phyloP scores from a whole-genome alignment of 257 asterid genomes.

The Ophiorrhiza pumila region DNA sequence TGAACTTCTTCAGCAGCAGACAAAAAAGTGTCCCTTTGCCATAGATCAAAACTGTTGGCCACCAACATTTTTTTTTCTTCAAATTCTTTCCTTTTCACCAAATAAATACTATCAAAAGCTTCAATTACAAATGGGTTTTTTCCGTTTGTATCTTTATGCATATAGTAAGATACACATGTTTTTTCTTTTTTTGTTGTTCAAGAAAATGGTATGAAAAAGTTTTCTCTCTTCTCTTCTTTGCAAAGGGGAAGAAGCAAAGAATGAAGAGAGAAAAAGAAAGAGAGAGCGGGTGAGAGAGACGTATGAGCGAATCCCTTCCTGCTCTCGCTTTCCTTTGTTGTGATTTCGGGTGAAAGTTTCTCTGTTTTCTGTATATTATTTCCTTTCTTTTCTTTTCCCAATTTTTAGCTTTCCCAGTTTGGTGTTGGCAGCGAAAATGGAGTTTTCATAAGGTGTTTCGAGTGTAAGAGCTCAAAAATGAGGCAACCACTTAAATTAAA shows the following conservation, averaged over 20 bases:
- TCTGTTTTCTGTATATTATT: not conserved
- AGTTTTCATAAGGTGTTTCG: not conserved
- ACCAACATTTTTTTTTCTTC: constrained; percentile 61
- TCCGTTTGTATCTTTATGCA: not conserved
- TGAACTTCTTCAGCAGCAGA: constrained; percentile 97
- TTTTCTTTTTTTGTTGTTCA: not conserved
- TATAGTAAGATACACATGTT: not conserved
- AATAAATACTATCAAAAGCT: constrained; percentile 17
- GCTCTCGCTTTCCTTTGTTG: constrained; percentile 14
- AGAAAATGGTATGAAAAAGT: constrained; percentile 15
- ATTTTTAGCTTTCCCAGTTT: not conserved
- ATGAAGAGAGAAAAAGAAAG: constrained; percentile 35
- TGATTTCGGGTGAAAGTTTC: constrained; percentile 4
- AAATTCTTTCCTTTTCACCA: constrained; percentile 19
- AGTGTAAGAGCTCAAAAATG: not conserved
- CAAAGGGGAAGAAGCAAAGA: constrained; percentile 45
- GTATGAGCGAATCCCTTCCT: constrained; percentile 38
- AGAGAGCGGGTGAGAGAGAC: constrained; percentile 34
- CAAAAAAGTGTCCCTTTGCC: constrained; percentile 87
- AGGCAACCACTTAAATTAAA: not conserved
- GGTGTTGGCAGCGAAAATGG: not conserved
- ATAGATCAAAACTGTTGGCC: constrained; percentile 76
- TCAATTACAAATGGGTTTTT: constrained; percentile 14
- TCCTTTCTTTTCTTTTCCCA: not conserved
- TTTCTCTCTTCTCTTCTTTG: constrained; percentile 46